These are phyloP conservation scores for Lepidium sativum DNA, from an alignment of 345 rosid genomes.

Conservation along the genomic window DNA sequence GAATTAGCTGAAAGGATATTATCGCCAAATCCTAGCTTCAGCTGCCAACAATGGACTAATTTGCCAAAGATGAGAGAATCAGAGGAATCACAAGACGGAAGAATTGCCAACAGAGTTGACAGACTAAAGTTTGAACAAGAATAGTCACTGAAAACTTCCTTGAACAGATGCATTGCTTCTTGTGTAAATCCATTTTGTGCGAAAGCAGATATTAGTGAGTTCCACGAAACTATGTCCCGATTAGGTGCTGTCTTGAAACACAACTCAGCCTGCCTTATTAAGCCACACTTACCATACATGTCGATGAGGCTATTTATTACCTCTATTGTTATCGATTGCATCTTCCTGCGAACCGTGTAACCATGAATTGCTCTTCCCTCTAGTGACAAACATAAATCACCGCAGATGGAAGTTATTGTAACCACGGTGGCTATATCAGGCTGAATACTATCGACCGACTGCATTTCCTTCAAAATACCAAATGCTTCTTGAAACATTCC, in stretches of 20 bases:
- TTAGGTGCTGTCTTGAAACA: conserved; percentile 25
- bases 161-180: conserved; percentile 35
- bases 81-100: conserved; percentile 37
- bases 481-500: conserved; percentile 39
- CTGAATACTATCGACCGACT: conserved; percentile 8
- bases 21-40: conserved; percentile 37
- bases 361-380: conserved; percentile 49
- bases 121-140: conserved; percentile 25
- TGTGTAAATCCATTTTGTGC: conserved; percentile 19
- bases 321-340: conserved; percentile 18
- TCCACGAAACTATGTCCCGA: conserved; percentile 44
- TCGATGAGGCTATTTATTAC: conserved; percentile 39
- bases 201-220: conserved; percentile 41
- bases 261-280: conserved; percentile 26
- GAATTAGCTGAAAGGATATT: conserved; percentile 30
- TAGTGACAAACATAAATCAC: conserved; percentile 29
- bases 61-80: conserved; percentile 38
- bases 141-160: conserved; percentile 26
- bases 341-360: conserved; percentile 29
- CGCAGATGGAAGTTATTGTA: conserved; percentile 32
- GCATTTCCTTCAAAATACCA: conserved; percentile 39
- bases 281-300: conserved; percentile 39
- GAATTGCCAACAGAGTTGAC: conserved; percentile 41
- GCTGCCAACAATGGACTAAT: conserved; percentile 40
- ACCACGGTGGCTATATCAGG: conserved; percentile 41